phyloP scores from a whole-genome alignment of 805 yeast species.

The Candida lessepsii region DNA sequence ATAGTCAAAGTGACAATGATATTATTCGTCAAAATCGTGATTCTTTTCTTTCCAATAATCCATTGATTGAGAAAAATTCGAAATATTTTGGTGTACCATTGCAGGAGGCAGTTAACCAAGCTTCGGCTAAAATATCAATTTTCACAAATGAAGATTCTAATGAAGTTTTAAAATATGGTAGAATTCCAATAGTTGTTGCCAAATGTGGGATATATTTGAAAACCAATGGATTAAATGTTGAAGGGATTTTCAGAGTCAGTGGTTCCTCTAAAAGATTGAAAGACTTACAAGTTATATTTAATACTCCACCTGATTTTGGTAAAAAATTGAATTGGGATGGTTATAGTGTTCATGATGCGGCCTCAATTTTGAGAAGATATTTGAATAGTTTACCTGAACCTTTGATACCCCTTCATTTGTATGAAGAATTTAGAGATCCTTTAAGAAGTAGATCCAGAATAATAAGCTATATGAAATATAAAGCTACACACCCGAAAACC shows the following conservation, averaged over 20 bases:
- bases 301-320: conserved; percentile 88
- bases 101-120: conserved; percentile 65
- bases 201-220: conserved; percentile 88
- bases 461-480: conserved; percentile 60
- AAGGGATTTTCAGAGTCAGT: conserved; percentile 91
- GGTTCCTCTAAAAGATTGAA: conserved; percentile 88
- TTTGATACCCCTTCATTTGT: conserved; percentile 72
- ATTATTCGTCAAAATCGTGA: conserved; percentile 48
- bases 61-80: conserved; percentile 44
- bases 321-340: conserved; percentile 88
- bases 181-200: conserved; percentile 92
- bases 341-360: conserved; percentile 95
- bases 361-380: conserved; percentile 82
- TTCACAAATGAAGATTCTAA: conserved; percentile 52
- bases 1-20: conserved; percentile 20
- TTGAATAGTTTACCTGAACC: conserved; percentile 91
- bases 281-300: conserved; percentile 79
- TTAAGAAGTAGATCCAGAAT: conserved; percentile 62
- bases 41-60: conserved; percentile 46
- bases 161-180: conserved; percentile 75
- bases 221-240: conserved; percentile 70
- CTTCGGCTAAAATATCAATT: conserved; percentile 73
- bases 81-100: conserved; percentile 81
- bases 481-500: conserved; percentile 44
- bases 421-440: conserved; percentile 78